These are phyloP conservation scores for Leccinum variabile DNA, from an alignment of 1,284 basidiomycete genomes.

Conservation along the genomic window DNA sequence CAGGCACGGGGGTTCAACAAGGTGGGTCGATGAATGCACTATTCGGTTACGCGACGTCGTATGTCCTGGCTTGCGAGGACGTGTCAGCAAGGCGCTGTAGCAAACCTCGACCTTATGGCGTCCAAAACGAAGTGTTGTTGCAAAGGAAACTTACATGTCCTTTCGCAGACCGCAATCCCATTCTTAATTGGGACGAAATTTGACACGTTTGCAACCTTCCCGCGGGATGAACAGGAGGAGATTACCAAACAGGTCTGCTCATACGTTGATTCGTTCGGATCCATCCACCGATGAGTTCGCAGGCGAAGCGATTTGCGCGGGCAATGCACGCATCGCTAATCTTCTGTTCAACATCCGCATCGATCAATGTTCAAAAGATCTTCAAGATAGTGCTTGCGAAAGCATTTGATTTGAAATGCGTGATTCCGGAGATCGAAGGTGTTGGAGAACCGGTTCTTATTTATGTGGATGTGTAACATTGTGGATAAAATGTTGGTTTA, in stretches of 20 bases:
- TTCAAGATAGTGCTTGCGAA: constrained; percentile 96
- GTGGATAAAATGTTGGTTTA: constrained; percentile 34
- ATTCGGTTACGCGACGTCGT: background rate
- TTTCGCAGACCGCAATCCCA: constrained; percentile 83
- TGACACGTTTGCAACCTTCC: constrained; percentile 94
- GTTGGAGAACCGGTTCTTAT: constrained; percentile 91
- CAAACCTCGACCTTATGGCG: constrained; percentile 3
- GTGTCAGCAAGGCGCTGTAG: background rate
- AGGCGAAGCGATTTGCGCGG: constrained; percentile 94
- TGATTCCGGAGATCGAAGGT: constrained; percentile 94
- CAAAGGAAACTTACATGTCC: constrained; percentile 17
- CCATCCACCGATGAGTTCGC: constrained; percentile 17
- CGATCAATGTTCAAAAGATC: constrained; percentile 99
- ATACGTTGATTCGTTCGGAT: constrained; percentile 12
- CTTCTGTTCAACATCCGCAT: constrained; percentile 96
- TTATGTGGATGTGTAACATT: constrained; percentile 80
- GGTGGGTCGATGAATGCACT: constrained; percentile 45
- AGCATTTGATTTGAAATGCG: constrained; percentile 90
- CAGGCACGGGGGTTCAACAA: constrained; percentile 99
- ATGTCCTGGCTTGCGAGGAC: background rate
- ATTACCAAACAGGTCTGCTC: constrained; percentile 87
- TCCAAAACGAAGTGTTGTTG: constrained; percentile 5
- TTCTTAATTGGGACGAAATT: constrained; percentile 98
- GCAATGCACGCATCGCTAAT: constrained; percentile 99
- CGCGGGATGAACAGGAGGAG: constrained; percentile 97